Evolutionary conservation across 2,329 filamentous ascomycete genomes (phyloP).

Genomic region (Penicillium capsulatum): DNA sequence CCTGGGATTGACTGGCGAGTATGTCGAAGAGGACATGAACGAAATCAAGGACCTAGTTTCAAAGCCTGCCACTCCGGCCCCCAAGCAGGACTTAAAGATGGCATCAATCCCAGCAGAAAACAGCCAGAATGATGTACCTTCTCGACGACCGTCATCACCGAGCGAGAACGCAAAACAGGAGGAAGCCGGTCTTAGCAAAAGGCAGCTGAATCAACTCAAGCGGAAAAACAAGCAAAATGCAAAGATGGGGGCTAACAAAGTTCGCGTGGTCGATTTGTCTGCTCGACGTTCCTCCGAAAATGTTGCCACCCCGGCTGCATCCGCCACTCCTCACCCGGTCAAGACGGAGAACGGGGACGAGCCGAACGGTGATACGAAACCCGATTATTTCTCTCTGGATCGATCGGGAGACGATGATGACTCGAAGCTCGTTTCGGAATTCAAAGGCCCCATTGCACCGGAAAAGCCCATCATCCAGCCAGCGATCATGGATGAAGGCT

Average conservation of each 20-base stretch:
- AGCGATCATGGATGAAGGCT: slow-evolving; percentile 70
- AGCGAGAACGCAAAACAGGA: slow-evolving; percentile 53
- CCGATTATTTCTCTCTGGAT: slow-evolving; percentile 89
- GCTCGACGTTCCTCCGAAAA: slow-evolving; percentile 60
- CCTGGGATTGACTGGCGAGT: slow-evolving; percentile 78
- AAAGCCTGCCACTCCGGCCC: slow-evolving; percentile 40
- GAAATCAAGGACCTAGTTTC: slow-evolving; percentile 56
- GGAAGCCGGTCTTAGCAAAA: slow-evolving; percentile 74
- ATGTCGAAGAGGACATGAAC: slow-evolving; percentile 78
- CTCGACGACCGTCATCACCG: slow-evolving; percentile 46
- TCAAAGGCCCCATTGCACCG: slow-evolving; percentile 75
- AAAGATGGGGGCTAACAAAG: slow-evolving; percentile 83
- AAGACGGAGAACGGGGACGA: slow-evolving; percentile 59
- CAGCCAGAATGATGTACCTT: slow-evolving; percentile 42
- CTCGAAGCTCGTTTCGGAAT: slow-evolving; percentile 87
- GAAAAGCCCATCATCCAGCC: slow-evolving; percentile 83
- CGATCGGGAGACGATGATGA: slow-evolving; percentile 79
- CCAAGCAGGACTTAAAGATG: slow-evolving; percentile 51
- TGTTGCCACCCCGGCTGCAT: slow-evolving; percentile 57
- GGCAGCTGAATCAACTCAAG: slow-evolving; percentile 91
- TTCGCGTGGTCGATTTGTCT: slow-evolving; percentile 83
- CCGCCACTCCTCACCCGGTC: slow-evolving; percentile 54
- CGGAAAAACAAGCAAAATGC: slow-evolving; percentile 88
- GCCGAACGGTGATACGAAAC: slow-evolving; percentile 58
- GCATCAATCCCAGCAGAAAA: slow-evolving; percentile 41